Evolutionary conservation across 306 rosid genomes (phyloP), one percentile per base, ranked within the genome.

Genomic region (Benincasa hispida): DNA sequence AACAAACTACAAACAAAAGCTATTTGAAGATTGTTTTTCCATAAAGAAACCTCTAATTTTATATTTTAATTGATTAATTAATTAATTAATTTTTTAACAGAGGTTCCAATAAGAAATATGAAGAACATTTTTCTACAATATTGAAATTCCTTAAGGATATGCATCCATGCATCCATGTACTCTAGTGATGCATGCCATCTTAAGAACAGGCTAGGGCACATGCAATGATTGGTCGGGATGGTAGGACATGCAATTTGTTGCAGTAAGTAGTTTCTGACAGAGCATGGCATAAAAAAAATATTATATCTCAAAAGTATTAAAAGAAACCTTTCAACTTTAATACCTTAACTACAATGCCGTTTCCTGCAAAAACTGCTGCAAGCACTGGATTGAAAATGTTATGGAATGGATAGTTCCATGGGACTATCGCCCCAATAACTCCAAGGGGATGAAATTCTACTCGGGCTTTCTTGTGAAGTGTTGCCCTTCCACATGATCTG

Each of bases 401-500:
- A 79, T 92, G 96, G 85, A 90, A 92, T 76, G 98, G 96, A 72
- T 92, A 90, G 86, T 92, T 92, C 98, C 98, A 92, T 0, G 98
- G 89, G 80, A 92, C 96, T 73, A 92, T 89, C 39, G 98, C 98
- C 84, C 98, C 98, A 51, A 92, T 68, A 82, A 92, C 96, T 74
- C 98, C 98, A 83, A 92, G 96, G 55, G 98, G 98, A 80, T 90
- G 92, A 77, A 92, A 92, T 77, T 92, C 98, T 56, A 92, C 98
- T 82, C 80, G 91, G 48, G 98, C 87, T 83, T 84, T 92, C 87
- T 92, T 92, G 86, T 92, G 89, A 76, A 92, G 74, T 91, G 89
- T 92, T 80, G 98, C 82, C 79, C 91, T 85, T 82, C 98, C 94
- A 35, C 85, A 87, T 78, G 91, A 92, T 81, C 99, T 94, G 91